Base-by-base conservation (phyloP, 23 red algal genomes). In the Agarophyton chilense region DNA sequence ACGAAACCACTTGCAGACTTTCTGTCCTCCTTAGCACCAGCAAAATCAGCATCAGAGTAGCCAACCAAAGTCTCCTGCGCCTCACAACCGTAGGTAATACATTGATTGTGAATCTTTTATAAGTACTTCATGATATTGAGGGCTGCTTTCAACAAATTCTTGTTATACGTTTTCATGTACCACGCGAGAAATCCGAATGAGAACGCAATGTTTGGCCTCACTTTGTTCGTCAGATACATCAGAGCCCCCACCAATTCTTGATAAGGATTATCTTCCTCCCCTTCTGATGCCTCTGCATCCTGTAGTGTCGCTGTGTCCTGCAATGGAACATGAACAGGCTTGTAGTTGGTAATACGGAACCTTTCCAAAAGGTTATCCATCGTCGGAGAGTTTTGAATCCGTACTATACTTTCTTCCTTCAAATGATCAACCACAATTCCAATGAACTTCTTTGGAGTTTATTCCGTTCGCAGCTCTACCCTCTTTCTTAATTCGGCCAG, bases 1-100 rank as follows among this genome's bases (percentile, higher is more conserved):
- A 88, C 83, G 32, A 56, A 88, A 11, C 83, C 83, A 16, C 16
- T 55, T 88, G n/a, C n/a, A n/a, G n/a, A n/a, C n/a, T n/a, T n/a
- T n/a, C n/a, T n/a, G n/a, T n/a, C n/a, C n/a, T n/a, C 61, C 2
- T 25, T 51, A 31, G 77, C 36, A 1, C 34, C 83, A 2, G 65
- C 57, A 71, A 4, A 88, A 24, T 77, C 63, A 5, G 67, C 34
- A 58, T 88, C 83, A 0, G 66, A 53, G 22, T n/a, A 52, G 1
- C 66, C 83, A 9, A 26, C 18, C 0, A 88, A 41, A 6, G 2
- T 17, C 17, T 13, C 14, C 8, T 34, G 7, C 1, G 26, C 21
- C 0, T 1, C 57, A 6, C 14, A 10, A 2, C 51, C 2, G 51
- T 54, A 54, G 17, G 2, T 21, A 10, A 11, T 18, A 6, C 17